phyloP scores from a whole-genome alignment of 768 basidiomycete species.

The Kwoniella heveanensis region DNA sequence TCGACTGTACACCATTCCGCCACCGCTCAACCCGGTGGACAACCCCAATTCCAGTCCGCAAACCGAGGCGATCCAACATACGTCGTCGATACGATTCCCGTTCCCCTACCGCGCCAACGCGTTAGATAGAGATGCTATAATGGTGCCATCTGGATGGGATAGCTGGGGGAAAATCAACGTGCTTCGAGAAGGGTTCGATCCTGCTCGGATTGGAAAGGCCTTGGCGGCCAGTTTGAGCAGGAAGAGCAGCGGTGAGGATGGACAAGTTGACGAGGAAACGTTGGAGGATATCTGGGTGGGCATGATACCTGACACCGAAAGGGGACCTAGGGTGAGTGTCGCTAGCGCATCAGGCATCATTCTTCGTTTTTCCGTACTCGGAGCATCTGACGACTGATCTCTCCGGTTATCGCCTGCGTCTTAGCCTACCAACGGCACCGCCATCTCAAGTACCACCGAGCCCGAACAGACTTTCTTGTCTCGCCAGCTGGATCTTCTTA shows the following conservation, averaged over 20 bases:
- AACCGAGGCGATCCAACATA: constrained; percentile 57
- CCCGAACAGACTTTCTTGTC: constrained; percentile 89
- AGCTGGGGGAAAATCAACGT: constrained; percentile 95
- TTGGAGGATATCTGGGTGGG: constrained; percentile 69
- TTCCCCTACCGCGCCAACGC: constrained; percentile 87
- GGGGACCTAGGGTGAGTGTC: constrained; percentile 72
- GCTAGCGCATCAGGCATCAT: too few relatives aligned
- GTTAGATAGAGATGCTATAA: constrained; percentile 85
- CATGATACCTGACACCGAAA: constrained; percentile 69
- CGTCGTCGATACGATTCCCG: constrained; percentile 73
- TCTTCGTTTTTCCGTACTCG: too few relatives aligned
- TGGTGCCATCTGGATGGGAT: constrained; percentile 96
- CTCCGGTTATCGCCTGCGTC: background rate
- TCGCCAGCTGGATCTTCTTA: constrained; percentile 86
- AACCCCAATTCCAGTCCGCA: constrained; percentile 8
- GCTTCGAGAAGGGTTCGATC: constrained; percentile 86
- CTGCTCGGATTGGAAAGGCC: constrained; percentile 56
- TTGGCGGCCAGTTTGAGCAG: constrained; percentile 41
- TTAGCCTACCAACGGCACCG: background rate
- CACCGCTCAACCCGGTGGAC: constrained; percentile 57
- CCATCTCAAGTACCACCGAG: constrained; percentile 50
- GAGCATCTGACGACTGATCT: background rate
- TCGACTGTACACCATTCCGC: constrained; percentile 72
- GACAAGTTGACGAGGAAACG: constrained; percentile 59
- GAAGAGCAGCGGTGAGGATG: constrained; percentile 73